Conservation (phyloP, 306 rosid genomes). For the Comarum palustre region DNA sequence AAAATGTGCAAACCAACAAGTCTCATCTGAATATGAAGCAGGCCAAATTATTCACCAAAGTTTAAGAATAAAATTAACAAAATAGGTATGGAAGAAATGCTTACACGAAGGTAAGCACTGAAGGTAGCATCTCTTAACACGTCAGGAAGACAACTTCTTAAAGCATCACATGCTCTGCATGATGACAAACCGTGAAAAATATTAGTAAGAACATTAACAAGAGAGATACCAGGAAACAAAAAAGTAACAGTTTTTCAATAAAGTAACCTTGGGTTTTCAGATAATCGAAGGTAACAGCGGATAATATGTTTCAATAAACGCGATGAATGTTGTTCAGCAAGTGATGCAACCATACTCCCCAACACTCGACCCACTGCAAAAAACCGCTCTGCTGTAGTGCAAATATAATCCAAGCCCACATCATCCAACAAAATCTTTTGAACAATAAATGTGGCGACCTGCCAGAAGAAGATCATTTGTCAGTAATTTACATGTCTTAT, state of each 20-base stretch:
- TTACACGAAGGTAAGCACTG: constrained; percentile 60
- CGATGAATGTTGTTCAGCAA: constrained; percentile 63
- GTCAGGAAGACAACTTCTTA: constrained; percentile 67
- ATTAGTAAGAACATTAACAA: background rate
- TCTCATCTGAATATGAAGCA: background rate
- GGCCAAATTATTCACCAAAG: background rate
- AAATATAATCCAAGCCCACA: constrained; percentile 70
- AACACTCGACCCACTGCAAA: constrained; percentile 61
- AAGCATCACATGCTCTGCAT: constrained; percentile 67
- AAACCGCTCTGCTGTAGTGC: constrained; percentile 65
- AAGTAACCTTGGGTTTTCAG: constrained; percentile 60
- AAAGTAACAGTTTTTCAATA: constrained; percentile 15
- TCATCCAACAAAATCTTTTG: constrained; percentile 71
- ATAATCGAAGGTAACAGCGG: constrained; percentile 66
- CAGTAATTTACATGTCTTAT: constrained; percentile 26
- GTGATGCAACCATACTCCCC: constrained; percentile 55
- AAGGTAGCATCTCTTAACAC: constrained; percentile 61
- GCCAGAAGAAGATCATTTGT: constrained; percentile 24
- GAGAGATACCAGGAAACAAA: background rate
- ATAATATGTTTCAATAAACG: constrained; percentile 67
- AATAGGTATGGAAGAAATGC: constrained; percentile 1
- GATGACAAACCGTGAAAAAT: background rate
- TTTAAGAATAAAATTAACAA: background rate
- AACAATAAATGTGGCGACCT: constrained; percentile 77
- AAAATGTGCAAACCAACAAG: background rate